Conservation (phyloP, 1,284 basidiomycete species). For the Cystobasidiaceae sp. region DNA sequence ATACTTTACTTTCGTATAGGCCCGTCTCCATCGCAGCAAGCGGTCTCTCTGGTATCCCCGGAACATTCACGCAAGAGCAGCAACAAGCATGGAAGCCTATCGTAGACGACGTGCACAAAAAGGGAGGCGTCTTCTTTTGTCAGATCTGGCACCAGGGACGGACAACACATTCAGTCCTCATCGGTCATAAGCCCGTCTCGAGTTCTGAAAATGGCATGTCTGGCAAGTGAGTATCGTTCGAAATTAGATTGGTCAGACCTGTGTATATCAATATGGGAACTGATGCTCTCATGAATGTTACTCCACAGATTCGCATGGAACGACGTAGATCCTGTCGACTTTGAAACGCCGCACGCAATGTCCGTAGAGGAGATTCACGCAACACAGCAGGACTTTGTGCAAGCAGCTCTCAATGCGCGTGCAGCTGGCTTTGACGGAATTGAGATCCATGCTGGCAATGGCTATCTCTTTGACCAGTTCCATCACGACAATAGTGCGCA, state of each 20-base stretch:
- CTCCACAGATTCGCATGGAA: background rate
- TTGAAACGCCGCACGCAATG: conserved; percentile 37
- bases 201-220: conserved; percentile 35
- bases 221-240: background rate
- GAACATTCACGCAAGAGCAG: conserved; percentile 41
- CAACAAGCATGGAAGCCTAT: conserved; percentile 39
- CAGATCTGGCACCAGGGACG: conserved; percentile 43
- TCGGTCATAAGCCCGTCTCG: conserved; percentile 35
- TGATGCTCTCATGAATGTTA: conserved; percentile 1
- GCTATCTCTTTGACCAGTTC: conserved; percentile 59
- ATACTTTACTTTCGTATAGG: background rate
- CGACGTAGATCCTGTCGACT: conserved; percentile 31
- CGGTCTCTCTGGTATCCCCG: conserved; percentile 11
- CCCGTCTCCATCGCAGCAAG: conserved; percentile 12
- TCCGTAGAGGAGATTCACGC: conserved; percentile 26
- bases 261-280: background rate
- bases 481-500: conserved; percentile 49
- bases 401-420: conserved; percentile 14
- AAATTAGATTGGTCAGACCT: too few relatives aligned
- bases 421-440: conserved; percentile 45
- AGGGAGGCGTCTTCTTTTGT: conserved; percentile 39
- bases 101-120: conserved; percentile 38
- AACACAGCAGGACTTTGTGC: conserved; percentile 30
- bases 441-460: conserved; percentile 44
- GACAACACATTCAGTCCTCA: conserved; percentile 33